These are phyloP conservation scores for Aquanectria penicillioides DNA, from an alignment of 2,329 filamentous ascomycete genomes.

Conservation along the genomic window DNA sequence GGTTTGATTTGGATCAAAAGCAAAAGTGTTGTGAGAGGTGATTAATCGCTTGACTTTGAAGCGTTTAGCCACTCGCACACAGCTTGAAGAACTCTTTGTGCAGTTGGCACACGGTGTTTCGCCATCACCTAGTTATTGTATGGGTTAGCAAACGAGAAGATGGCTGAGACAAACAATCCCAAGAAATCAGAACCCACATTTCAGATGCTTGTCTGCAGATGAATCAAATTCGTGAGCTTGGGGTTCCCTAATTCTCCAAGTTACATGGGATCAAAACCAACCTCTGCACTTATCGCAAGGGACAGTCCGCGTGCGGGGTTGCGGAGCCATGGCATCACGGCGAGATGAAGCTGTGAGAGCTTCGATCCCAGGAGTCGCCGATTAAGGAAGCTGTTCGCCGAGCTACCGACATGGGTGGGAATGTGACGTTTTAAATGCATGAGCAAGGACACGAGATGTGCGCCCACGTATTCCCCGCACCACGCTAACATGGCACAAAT, in stretches of 20 bases:
- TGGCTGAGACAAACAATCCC: neutral
- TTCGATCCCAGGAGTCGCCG: neutral
- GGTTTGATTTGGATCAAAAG: constrained; percentile 27
- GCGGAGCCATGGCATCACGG: constrained; percentile 18
- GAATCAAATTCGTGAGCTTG: neutral
- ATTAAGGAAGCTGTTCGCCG: constrained; percentile 28
- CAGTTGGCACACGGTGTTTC: constrained; percentile 25
- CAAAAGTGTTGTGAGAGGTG: constrained; percentile 21
- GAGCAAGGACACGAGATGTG: neutral
- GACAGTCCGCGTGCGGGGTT: constrained; percentile 24
- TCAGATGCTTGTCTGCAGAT: constrained; percentile 26
- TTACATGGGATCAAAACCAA: neutral
- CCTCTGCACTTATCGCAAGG: constrained; percentile 31
- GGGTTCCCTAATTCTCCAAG: neutral
- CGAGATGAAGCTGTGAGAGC: neutral
- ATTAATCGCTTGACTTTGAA: constrained; percentile 29
- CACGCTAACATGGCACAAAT: neutral
- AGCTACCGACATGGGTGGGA: constrained; percentile 3
- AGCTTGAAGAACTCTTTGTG: constrained; percentile 12
- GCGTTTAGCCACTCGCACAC: constrained; percentile 16
- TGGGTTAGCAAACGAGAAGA: neutral
- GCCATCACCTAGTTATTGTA: constrained; percentile 14
- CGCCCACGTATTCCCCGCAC: constrained; percentile 9
- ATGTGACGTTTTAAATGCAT: constrained; percentile 4
- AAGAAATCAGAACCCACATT: constrained; percentile 24